Conservation (phyloP, 2,329 filamentous ascomycete species). For the Sclerotinia glacialis region DNA sequence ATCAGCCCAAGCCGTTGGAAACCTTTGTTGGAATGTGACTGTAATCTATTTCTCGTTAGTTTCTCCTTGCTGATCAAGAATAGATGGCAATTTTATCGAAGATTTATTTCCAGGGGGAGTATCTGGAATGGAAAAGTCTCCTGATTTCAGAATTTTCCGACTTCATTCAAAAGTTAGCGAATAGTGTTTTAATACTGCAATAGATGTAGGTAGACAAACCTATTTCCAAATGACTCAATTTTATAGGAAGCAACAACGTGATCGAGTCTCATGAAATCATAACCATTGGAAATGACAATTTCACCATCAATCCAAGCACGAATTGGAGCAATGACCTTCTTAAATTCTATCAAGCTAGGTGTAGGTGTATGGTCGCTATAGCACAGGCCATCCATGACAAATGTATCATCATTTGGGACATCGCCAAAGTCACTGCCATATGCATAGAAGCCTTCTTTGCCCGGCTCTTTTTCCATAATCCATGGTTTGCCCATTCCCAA, state of each 20-base stretch:
- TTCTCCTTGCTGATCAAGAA: constrained; percentile 22
- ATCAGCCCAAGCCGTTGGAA: constrained; percentile 50
- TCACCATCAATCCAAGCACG: constrained; percentile 41
- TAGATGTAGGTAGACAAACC: constrained; percentile 41
- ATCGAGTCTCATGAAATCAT: constrained; percentile 53
- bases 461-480: constrained; percentile 46
- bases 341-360: constrained; percentile 55
- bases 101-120: constrained; percentile 39
- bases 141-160: constrained; percentile 38
- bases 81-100: not conserved
- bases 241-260: constrained; percentile 48
- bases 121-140: constrained; percentile 44
- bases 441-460: constrained; percentile 49
- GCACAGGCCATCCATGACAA: constrained; percentile 61
- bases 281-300: constrained; percentile 45
- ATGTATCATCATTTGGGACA: constrained; percentile 57
- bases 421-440: constrained; percentile 64
- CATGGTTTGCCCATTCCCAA: constrained; percentile 66
- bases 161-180: constrained; percentile 27
- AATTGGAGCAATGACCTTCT: constrained; percentile 58
- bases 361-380: constrained; percentile 54
- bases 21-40: constrained; percentile 42
- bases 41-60: constrained; percentile 21
- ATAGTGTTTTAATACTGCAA: not conserved
- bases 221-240: constrained; percentile 44